phyloP scores from a whole-genome alignment of 306 rosid species.

The Rosa lucieae region DNA sequence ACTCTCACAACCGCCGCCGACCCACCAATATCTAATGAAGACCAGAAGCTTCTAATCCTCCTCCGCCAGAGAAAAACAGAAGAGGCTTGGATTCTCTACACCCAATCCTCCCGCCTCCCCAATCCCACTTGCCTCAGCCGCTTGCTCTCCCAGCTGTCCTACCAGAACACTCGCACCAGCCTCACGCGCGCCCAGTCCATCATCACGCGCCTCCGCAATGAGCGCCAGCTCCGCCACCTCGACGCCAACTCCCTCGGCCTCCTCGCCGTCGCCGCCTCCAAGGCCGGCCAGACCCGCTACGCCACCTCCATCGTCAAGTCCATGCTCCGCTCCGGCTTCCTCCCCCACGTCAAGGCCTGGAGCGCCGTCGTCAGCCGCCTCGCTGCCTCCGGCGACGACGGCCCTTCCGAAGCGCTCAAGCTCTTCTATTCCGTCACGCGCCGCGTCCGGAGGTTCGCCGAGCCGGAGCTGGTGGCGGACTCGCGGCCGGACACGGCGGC shows the following conservation, averaged over 20 bases:
- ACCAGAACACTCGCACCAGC: conserved; percentile 44
- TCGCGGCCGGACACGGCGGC: conserved; percentile 90
- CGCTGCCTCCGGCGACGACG: conserved; percentile 50
- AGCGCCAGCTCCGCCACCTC: conserved; percentile 84
- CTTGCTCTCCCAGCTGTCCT: conserved; percentile 69
- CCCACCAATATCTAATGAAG: conserved; percentile 27
- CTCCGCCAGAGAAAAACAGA: conserved; percentile 82
- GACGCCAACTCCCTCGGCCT: conserved; percentile 90
- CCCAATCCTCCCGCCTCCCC: conserved; percentile 56
- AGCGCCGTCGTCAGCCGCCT: conserved; percentile 85
- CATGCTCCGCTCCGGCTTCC: conserved; percentile 98
- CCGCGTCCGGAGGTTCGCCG: conserved; percentile 49
- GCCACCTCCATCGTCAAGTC: conserved; percentile 82
- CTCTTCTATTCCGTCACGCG: conserved; percentile 56
- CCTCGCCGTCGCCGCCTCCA: conserved; percentile 75
- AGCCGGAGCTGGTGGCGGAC: conserved; percentile 44
- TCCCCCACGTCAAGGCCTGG: conserved; percentile 97
- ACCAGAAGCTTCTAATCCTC: conserved; percentile 59
- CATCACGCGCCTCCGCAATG: conserved; percentile 89
- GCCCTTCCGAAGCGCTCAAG: conserved; percentile 65
- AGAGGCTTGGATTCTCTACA: conserved; percentile 74
- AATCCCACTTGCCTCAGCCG: conserved; percentile 85
- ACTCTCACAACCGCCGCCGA: conserved; percentile 32
- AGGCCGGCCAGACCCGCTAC: conserved; percentile 69
- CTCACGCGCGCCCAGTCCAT: conserved; percentile 93